phyloP scores from a whole-genome alignment of 1,139 yeast species.

The Pichia sp. region DNA sequence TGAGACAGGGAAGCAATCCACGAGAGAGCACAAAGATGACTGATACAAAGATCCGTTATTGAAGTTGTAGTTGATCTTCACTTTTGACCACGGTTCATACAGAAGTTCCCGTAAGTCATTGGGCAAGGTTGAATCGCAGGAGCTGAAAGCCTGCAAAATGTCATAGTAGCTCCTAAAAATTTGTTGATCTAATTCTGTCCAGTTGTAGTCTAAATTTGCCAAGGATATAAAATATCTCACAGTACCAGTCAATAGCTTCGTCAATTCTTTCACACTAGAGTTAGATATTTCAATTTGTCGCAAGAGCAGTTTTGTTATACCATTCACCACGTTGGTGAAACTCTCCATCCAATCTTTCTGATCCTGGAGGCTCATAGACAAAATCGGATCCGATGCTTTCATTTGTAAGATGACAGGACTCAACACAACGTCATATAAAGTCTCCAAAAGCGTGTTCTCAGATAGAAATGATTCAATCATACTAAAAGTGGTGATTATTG shows the following conservation, averaged over 20 bases:
- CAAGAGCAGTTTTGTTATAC: constrained; percentile 45
- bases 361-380: constrained; percentile 1
- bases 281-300: constrained; percentile 16
- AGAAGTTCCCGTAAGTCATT: constrained; percentile 34
- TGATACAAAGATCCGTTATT: constrained; percentile 42
- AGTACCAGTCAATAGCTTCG: constrained; percentile 44
- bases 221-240: constrained; percentile 40
- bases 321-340: constrained; percentile 49
- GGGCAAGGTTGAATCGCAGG: constrained; percentile 23
- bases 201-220: constrained; percentile 29
- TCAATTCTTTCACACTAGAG: not conserved
- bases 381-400: constrained; percentile 12
- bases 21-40: constrained; percentile 45
- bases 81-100: constrained; percentile 58
- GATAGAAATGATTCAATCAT: constrained; percentile 74
- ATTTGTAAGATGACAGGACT: constrained; percentile 30
- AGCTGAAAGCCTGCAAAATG: constrained; percentile 33
- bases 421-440: constrained; percentile 47
- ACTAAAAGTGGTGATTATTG: constrained; percentile 80
- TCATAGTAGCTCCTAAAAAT: constrained; percentile 47
- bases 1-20: constrained; percentile 43
- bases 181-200: constrained; percentile 42
- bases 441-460: constrained; percentile 48
- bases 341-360: constrained; percentile 50
- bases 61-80: constrained; percentile 54